Base-by-base conservation (phyloP, 305 asterid species). In the Ajuga reptans region DNA sequence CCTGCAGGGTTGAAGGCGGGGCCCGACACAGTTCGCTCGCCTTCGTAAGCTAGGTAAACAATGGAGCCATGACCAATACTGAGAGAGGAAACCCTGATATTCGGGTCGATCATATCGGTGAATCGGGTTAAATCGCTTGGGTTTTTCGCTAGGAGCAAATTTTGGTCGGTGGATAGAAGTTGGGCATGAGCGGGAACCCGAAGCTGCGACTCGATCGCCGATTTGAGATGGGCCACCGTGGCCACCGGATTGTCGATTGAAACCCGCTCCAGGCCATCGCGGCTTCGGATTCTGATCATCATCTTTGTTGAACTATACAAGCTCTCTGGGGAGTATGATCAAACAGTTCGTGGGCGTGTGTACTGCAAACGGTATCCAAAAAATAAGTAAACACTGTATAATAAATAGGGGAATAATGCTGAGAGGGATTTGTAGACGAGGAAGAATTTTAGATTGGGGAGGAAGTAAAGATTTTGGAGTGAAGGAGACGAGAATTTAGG, bases 281-380 rank as follows among this genome's bases (percentile, higher is more conserved):
- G 86, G 83, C 99, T 93, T 57, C 98, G 92, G 77, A 89, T 77
- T 84, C 99, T 82, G 82, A 90, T 89, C 92, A 93, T 89, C 98
- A 92, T 85, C 86, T 76, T 85, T 33, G 45, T 64, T 11, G 36
- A 64, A 69, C 54, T 65, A 18, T 47, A 43, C 43, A 21, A 49
- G 15, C 5, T 53, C 10, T 63, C 57, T 56, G 14, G 39, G 74
- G 64, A 76, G 66, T 70, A 16, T 16, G 4, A 54, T 65, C 79
- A 73, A 73, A 78, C 73, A 69, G 71, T 70, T 77, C 47, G 72
- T 21, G 49, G 3, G 72, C 73, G 69, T 9, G 4, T 71, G 34
- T 58, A 39, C 46, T n/a, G 10, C 39, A n/a, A 57, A 45, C 8
- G 24, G 50, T 42, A 34, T 8, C 62, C 43, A 9, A 21, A 31